Evolutionary conservation across 352 stramenopile genomes (phyloP).

Genomic region (Pythium insidiosum): DNA sequence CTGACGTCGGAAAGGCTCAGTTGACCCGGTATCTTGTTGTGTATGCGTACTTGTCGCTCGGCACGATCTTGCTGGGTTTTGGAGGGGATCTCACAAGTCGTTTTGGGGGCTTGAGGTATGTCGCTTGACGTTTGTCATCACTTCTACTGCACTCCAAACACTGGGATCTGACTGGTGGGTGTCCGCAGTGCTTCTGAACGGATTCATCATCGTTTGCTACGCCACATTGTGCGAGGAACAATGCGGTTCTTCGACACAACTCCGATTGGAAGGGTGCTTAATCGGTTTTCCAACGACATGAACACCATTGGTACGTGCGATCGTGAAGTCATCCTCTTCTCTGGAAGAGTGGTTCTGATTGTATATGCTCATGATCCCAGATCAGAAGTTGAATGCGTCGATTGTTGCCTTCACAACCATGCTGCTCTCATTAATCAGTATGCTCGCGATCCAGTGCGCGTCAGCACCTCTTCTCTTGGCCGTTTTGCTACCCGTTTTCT

Average conservation of each 20-base stretch:
- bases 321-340: too few relatives aligned
- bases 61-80: constrained; percentile 41
- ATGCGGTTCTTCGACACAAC: constrained; percentile 86
- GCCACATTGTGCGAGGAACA: constrained; percentile 54
- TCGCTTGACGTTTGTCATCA: neutral
- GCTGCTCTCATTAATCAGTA: constrained; percentile 38
- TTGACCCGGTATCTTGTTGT: constrained; percentile 41
- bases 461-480: constrained; percentile 34
- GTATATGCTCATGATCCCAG: constrained; percentile 13
- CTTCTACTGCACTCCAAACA: neutral
- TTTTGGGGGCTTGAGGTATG: constrained; percentile 43
- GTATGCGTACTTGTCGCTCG: constrained; percentile 48
- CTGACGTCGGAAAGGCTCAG: constrained; percentile 10
- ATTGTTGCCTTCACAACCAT: constrained; percentile 39
- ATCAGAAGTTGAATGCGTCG: constrained; percentile 43
- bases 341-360: constrained; percentile 3
- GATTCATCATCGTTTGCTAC: constrained; percentile 59
- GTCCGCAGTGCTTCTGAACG: constrained; percentile 35
- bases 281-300: constrained; percentile 70
- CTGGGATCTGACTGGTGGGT: neutral
- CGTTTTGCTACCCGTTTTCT: constrained; percentile 54
- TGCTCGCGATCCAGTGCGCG: constrained; percentile 40
- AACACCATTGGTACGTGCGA: constrained; percentile 47
- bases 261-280: constrained; percentile 69
- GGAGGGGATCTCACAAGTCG: constrained; percentile 33